These are phyloP conservation scores for Parmelia sp. DNA, from an alignment of 495 filamentous ascomycete genomes.

Conservation along the genomic window DNA sequence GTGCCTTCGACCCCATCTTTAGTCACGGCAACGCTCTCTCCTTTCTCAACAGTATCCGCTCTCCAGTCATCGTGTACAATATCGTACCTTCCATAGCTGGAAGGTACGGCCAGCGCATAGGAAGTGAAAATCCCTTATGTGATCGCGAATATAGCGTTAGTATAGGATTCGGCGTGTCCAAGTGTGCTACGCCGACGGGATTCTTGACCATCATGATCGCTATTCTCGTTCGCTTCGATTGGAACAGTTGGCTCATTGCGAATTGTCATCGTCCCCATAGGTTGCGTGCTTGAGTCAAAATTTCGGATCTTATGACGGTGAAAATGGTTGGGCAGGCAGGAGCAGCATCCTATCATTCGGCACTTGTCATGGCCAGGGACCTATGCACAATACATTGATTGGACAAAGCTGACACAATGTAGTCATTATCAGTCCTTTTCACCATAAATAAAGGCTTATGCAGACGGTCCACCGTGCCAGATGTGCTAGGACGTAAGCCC, in stretches of 20 bases:
- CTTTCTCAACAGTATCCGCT: too few relatives aligned
- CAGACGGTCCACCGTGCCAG: background rate
- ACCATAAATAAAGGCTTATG: background rate
- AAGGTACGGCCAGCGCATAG: too few relatives aligned
- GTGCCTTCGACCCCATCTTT: too few relatives aligned
- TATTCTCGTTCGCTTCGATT: slow-evolving; percentile 4
- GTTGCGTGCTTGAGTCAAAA: background rate
- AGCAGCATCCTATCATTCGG: background rate
- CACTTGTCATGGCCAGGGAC: background rate
- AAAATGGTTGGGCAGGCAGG: background rate
- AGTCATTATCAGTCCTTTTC: background rate
- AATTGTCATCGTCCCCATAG: background rate
- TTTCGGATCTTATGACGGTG: background rate
- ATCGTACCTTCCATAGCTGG: too few relatives aligned
- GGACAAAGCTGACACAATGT: background rate
- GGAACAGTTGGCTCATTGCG: background rate
- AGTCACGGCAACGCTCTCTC: too few relatives aligned
- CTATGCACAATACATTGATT: background rate
- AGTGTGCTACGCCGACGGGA: too few relatives aligned
- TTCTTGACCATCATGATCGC: slow-evolving; percentile 4
- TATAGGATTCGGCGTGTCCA: too few relatives aligned
- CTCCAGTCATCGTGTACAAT: too few relatives aligned
- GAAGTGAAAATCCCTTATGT: too few relatives aligned
- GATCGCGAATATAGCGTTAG: too few relatives aligned
- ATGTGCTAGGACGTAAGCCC: background rate